Percentiles rank a stretch among this genome's conserved stretches.
Conservation (phyloP, 495 filamentous ascomycete species). For the Acidomyces sp. region DNA sequence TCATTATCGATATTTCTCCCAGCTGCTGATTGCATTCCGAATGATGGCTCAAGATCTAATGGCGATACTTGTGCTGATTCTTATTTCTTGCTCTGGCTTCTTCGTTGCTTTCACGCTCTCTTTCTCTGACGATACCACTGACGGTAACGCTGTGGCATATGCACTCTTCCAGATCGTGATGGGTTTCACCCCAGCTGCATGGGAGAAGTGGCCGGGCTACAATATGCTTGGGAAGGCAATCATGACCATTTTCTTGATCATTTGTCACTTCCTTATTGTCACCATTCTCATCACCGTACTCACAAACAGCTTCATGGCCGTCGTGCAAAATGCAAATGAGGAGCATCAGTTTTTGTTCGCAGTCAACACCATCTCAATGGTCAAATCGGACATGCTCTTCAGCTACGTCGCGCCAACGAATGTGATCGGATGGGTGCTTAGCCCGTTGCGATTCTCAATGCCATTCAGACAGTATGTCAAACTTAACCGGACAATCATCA, state of each 20-base stretch:
- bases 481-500: slow-evolving; percentile 76
- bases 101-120: slow-evolving; percentile 85
- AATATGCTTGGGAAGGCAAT: slow-evolving; percentile 62
- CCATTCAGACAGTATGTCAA: slow-evolving; percentile 66
- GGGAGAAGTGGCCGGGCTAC: slow-evolving; percentile 62
- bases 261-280: slow-evolving; percentile 88
- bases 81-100: slow-evolving; percentile 83
- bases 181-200: slow-evolving; percentile 70
- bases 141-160: slow-evolving; percentile 61
- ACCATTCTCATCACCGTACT: slow-evolving; percentile 87
- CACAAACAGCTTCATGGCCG: slow-evolving; percentile 87
- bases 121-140: slow-evolving; percentile 49
- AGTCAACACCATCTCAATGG: slow-evolving; percentile 89
- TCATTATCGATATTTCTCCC: slow-evolving; percentile 89
- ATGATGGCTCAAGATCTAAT: slow-evolving; percentile 83
- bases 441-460: slow-evolving; percentile 64
- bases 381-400: slow-evolving; percentile 87
- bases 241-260: slow-evolving; percentile 70
- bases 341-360: slow-evolving; percentile 92
- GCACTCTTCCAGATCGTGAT: slow-evolving; percentile 84
- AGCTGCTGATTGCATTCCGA: slow-evolving; percentile 80
- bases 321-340: slow-evolving; percentile 81
- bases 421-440: slow-evolving; percentile 72
- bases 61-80: slow-evolving; percentile 66
- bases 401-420: slow-evolving; percentile 84